Evolutionary conservation across 306 rosid genomes (phyloP).

Genomic region (Casuarina cunninghamiana): DNA sequence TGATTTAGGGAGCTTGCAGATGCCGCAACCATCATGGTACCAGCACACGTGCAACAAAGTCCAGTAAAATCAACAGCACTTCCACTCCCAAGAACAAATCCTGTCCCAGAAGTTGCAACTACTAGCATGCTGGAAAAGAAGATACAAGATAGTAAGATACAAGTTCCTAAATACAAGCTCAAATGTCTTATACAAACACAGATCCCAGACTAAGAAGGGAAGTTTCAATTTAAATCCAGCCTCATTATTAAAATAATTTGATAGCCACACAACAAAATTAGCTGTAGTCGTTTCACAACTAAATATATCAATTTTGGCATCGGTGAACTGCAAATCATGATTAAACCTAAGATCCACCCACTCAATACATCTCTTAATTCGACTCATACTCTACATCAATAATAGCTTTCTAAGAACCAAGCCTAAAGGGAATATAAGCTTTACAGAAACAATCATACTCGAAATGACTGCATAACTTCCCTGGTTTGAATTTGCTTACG

Average conservation of each 20-base stretch:
- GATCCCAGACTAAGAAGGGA: not conserved
- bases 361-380: not conserved
- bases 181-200: not conserved
- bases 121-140: conserved; percentile 71
- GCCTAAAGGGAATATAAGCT: no score
- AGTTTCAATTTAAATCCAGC: not conserved
- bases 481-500: not conserved
- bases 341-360: no score
- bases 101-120: conserved; percentile 95
- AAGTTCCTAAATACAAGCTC: conserved; percentile 7
- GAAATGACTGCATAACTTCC: not conserved
- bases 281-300: no score
- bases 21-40: conserved; percentile 99
- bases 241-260: not conserved
- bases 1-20: conserved; percentile 91
- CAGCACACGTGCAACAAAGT: conserved; percentile 84
- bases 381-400: not conserved
- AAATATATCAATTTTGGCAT: no score
- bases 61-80: conserved; percentile 56
- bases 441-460: not conserved
- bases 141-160: not conserved
- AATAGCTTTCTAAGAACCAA: no score
- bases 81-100: conserved; percentile 85
- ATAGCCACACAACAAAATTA: not conserved
- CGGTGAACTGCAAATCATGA: no score